Evolutionary conservation across 2,329 filamentous ascomycete species (phyloP).

Genomic region (Fusarium annulatum): DNA sequence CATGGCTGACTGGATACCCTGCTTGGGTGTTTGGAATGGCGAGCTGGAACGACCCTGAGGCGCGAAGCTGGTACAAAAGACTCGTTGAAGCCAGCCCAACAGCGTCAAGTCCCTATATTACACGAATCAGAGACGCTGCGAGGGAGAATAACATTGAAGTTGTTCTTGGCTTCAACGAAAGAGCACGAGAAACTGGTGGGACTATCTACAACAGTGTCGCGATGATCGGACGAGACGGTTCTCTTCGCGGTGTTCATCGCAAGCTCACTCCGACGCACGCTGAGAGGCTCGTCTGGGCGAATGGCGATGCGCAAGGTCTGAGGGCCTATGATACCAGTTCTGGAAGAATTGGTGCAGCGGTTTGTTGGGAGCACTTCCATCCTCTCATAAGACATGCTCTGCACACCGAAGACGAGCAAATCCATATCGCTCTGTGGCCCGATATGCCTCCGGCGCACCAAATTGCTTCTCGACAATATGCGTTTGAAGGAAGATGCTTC

Average conservation of each 20-base stretch:
- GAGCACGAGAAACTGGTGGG: neutral
- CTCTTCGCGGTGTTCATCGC: neutral
- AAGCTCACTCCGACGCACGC: neutral
- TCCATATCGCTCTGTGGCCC: neutral
- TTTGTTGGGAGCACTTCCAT: neutral
- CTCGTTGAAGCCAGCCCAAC: neutral
- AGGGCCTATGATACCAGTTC: neutral
- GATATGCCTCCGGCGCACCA: neutral
- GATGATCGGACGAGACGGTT: neutral
- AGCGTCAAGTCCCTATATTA: neutral
- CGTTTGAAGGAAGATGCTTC: neutral
- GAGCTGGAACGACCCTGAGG: neutral
- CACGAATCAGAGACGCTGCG: neutral
- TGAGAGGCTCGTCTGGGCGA: neutral
- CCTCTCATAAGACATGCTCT: neutral
- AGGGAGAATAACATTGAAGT: neutral
- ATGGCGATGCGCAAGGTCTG: neutral
- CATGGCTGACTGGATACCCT: neutral
- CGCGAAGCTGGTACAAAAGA: neutral
- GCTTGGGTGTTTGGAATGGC: neutral
- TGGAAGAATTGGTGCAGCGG: fast-evolving
- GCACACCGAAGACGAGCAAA: neutral
- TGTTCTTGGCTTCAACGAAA: fast-evolving
- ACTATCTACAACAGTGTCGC: neutral
- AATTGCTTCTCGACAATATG: neutral